Evolutionary conservation across 108 stramenopile genomes (phyloP).

Genomic region (Skeletonema potamos): DNA sequence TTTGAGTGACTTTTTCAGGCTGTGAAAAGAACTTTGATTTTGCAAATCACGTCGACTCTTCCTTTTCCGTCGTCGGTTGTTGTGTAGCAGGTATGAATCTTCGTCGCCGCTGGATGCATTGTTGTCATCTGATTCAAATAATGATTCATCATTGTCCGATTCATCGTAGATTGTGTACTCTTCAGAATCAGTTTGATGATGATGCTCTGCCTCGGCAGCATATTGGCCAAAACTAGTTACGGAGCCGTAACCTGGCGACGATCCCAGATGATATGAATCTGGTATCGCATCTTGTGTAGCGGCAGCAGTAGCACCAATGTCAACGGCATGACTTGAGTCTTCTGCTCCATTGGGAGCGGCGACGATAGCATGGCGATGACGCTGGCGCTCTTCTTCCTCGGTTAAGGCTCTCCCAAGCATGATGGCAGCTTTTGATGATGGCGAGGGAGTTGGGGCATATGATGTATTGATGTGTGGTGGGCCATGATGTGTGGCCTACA

Average conservation of each 20-base stretch:
- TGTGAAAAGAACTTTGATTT: neutral
- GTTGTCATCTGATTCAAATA: neutral
- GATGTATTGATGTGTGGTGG: no score
- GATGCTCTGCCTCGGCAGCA: neutral
- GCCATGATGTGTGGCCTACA: no score
- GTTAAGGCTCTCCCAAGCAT: conserved; percentile 34
- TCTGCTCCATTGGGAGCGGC: conserved; percentile 4
- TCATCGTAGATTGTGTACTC: conserved; percentile 3
- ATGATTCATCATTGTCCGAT: neutral
- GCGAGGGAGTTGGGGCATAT: no score
- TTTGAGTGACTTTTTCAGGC: neutral
- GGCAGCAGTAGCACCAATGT: neutral
- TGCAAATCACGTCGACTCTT: neutral
- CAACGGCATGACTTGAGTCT: conserved; percentile 1
- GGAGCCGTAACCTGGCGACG: neutral
- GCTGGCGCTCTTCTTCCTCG: conserved; percentile 40
- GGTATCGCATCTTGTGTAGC: conserved; percentile 9
- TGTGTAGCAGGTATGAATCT: conserved; percentile 11
- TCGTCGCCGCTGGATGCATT: conserved; percentile 2
- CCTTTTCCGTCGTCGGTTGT: conserved; percentile 1
- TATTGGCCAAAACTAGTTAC: neutral
- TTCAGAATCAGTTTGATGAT: neutral
- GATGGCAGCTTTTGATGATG: no score
- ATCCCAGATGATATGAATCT: neutral
- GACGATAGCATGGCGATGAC: conserved; percentile 6